Conservation (phyloP, 2,329 filamentous ascomycete genomes). For the Penicillium sclerotigenum region DNA sequence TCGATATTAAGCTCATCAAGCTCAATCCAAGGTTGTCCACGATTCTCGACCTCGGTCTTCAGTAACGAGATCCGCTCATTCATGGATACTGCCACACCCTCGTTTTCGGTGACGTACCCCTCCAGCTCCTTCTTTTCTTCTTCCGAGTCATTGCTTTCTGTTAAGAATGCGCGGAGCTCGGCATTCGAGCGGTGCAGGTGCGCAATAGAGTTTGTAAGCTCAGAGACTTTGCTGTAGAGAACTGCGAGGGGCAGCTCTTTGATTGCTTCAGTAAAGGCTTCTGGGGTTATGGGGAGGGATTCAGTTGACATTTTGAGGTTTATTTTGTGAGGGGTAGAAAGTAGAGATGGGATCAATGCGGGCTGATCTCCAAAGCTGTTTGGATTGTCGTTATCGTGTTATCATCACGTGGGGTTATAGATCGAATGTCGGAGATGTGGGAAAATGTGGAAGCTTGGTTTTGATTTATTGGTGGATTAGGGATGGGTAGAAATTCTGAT, state of each 20-base stretch:
- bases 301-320: slow-evolving; percentile 47
- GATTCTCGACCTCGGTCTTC: slow-evolving; percentile 51
- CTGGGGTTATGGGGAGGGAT: slow-evolving; percentile 49
- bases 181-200: slow-evolving; percentile 58
- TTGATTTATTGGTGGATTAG: neutral
- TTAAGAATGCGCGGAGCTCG: slow-evolving; percentile 53
- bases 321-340: neutral
- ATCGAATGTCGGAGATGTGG: neutral
- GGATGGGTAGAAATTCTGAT: neutral
- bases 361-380: neutral
- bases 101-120: slow-evolving; percentile 54
- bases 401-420: slow-evolving; percentile 18
- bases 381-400: slow-evolving; percentile 15
- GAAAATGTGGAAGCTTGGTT: neutral
- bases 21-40: slow-evolving; percentile 54
- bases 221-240: slow-evolving; percentile 59
- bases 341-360: neutral
- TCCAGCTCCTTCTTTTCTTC: slow-evolving; percentile 42
- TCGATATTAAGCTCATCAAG: slow-evolving; percentile 23
- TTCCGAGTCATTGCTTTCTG: slow-evolving; percentile 50
- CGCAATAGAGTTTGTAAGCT: slow-evolving; percentile 58
- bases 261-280: slow-evolving; percentile 55
- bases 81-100: slow-evolving; percentile 55
- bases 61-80: slow-evolving; percentile 53
- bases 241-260: slow-evolving; percentile 56